Evolutionary conservation across 192 early-diverging fungal species (phyloP).

Genomic region (Backusella australiensis): DNA sequence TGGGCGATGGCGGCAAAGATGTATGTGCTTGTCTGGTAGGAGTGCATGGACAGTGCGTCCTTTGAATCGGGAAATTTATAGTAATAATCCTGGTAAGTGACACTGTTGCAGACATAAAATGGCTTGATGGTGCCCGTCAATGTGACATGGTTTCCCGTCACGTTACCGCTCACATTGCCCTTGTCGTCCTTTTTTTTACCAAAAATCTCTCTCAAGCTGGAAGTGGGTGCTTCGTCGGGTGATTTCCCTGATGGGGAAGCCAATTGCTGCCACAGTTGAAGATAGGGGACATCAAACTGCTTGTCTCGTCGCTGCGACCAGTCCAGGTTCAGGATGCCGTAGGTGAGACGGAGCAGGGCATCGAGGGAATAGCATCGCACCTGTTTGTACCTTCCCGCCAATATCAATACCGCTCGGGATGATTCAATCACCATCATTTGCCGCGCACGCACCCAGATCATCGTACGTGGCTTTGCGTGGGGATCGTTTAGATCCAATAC

Average conservation of each 20-base stretch:
- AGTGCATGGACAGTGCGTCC: conserved; percentile 21
- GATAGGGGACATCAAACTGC: conserved; percentile 5
- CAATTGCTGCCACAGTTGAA: conserved; percentile 5
- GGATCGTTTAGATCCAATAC: conserved; percentile 14
- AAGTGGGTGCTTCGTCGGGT: background rate
- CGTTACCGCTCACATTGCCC: background rate
- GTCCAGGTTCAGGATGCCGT: conserved; percentile 14
- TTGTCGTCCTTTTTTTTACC: background rate
- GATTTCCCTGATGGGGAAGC: background rate
- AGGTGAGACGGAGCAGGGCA: conserved; percentile 16
- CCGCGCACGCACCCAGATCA: conserved; percentile 19
- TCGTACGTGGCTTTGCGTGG: conserved; percentile 5
- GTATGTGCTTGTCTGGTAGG: conserved; percentile 24
- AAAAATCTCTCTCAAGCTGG: background rate
- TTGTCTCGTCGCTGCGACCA: conserved; percentile 11
- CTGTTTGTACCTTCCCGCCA: conserved; percentile 22
- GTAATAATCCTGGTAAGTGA: conserved; percentile 14
- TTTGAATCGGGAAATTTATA: conserved; percentile 35
- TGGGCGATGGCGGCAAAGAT: conserved; percentile 25
- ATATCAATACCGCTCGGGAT: conserved; percentile 20
- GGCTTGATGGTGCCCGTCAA: background rate
- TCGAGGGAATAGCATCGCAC: conserved; percentile 33
- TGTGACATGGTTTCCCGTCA: background rate
- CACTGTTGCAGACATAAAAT: background rate
- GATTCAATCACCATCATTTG: conserved; percentile 16